A percentile compares a stretch with the other conserved stretches of the same genome.
Evolutionary conservation across 2,329 filamentous ascomycete genomes (phyloP).

Genomic region (Pestalotiopsis sp.): DNA sequence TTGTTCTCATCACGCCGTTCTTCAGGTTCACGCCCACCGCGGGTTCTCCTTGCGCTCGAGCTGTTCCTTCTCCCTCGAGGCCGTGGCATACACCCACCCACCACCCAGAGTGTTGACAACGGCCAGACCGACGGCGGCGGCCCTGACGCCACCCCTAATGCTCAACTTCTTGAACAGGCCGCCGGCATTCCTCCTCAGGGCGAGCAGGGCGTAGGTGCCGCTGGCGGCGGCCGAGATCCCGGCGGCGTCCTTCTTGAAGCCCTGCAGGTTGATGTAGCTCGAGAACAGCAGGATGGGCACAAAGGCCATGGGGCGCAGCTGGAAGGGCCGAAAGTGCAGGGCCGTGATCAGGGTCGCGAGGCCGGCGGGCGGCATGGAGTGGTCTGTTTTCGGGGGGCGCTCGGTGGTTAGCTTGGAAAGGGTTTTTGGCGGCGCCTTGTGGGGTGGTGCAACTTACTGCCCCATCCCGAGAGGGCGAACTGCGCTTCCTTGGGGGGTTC

Average conservation of each 20-base stretch:
- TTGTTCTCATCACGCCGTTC: constrained; percentile 20
- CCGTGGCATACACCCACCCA: constrained; percentile 54
- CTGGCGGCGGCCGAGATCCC: constrained; percentile 59
- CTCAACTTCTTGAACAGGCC: constrained; percentile 42
- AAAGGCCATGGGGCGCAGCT: constrained; percentile 52
- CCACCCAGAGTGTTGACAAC: constrained; percentile 50
- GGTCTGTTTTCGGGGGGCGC: constrained; percentile 39
- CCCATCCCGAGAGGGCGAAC: constrained; percentile 47
- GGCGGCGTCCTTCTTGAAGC: constrained; percentile 59
- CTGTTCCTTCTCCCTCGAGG: constrained; percentile 53
- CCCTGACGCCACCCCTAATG: constrained; percentile 53
- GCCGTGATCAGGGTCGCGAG: constrained; percentile 59
- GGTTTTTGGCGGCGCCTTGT: background rate
- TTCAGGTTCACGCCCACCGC: constrained; percentile 41
- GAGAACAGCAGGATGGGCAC: constrained; percentile 57
- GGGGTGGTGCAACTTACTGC: constrained; percentile 44
- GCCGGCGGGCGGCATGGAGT: constrained; percentile 55
- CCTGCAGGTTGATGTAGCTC: constrained; percentile 62
- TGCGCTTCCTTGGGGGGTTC: constrained; percentile 35
- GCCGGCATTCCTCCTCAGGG: constrained; percentile 47
- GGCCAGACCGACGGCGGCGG: constrained; percentile 52
- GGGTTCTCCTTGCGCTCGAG: constrained; percentile 50
- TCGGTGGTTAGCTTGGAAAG: background rate
- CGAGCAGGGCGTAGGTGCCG: constrained; percentile 59
- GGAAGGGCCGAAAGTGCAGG: constrained; percentile 57